Base-by-base conservation (phyloP, 2,329 filamentous ascomycete species). In the Beauveria pseudobassiana region DNA sequence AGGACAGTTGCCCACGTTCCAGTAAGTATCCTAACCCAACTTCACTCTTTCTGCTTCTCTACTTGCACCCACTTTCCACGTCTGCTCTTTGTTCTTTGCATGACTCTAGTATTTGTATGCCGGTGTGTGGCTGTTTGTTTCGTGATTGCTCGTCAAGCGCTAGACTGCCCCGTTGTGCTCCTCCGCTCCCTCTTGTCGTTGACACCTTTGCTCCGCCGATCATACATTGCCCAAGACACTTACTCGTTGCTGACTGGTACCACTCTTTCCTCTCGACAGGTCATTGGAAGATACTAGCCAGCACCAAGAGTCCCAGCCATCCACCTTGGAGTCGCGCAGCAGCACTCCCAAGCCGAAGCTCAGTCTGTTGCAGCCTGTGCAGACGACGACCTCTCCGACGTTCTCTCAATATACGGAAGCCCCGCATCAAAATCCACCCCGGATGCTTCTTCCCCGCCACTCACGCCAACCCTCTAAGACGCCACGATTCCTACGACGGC, bases 371-470 rank as follows among this genome's bases (percentile, higher is more conserved):
- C 40, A 30, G 24, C 20, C 20, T 38, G n/a, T n/a, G 45, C 52
- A 7, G 45, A 54, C 24, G 72, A 72, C 56, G 72, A 72, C 55
- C 68, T 73, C 65, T 73, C 74, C 63, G 73, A 76, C 67, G 73
- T 75, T 58, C 70, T 75, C 66, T 77, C 78, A 67, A 76, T 77
- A 68, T 76, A 77, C 69, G 74, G 77, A 69, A 74, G 76, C 66
- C 62, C 54, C 59, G 69, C 65, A 46, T 71, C 69, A 61, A 67
- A 68, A 60, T 66, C 67, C 50, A 64, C 64, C 14, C 63, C 67
- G 49, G 68, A 71, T 67, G 64, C 66, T 61, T 66, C 64, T 6
- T 65, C 71, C 38, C 68, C 68, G 72, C 68, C 34, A 59, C 55
- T 28, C 64, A 62, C 57, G 52, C 60, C 56, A 63, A 54, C 54